phyloP scores from a whole-genome alignment of 306 rosid genomes.

The Cucumis sativus region Cucumber_9930_V3 NC_026655.2:30994501-30995000 shows the following conservation, averaged over 20 bases:
- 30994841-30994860: constrained; percentile 79
- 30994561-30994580: constrained; percentile 38
- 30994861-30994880: constrained; percentile 62
- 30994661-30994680: constrained; percentile 57
- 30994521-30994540: neutral
- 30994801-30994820: constrained; percentile 23
- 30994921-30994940: constrained; percentile 88
- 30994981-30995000: constrained; percentile 47
- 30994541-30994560: neutral
- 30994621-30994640: constrained; percentile 96
- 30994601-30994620: constrained; percentile 89
- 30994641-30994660: constrained; percentile 65
- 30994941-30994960: constrained; percentile 83
- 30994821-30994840: constrained; percentile 71
- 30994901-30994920: constrained; percentile 71
- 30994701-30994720: neutral
- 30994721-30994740: neutral
- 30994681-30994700: constrained; percentile 6
- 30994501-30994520: neutral
- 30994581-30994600: constrained; percentile 97
- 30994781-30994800: neutral
- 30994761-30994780: neutral
- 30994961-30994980: constrained; percentile 28
- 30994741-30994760: neutral
- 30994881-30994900: constrained; percentile 61